Percentiles rank a stretch among this genome's conserved stretches.
Evolutionary conservation across 768 basidiomycete species (phyloP).

Genomic region (Roridomyces roridus): DNA sequence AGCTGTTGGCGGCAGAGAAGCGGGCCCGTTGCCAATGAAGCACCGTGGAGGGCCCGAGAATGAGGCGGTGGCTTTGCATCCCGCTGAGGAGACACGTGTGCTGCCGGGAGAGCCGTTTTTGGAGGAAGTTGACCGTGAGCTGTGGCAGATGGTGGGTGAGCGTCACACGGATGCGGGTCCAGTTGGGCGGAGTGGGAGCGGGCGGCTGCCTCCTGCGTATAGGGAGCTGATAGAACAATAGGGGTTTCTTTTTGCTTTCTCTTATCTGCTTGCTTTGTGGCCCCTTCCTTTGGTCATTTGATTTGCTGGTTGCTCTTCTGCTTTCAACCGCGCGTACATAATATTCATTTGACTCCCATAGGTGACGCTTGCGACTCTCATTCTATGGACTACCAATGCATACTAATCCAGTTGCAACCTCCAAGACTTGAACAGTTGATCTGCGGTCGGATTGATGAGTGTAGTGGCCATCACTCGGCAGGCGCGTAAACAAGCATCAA

Average conservation of each 20-base stretch:
- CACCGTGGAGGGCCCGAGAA: background rate
- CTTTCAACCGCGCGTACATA: too few species aligned
- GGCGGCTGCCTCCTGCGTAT: conserved; percentile 31
- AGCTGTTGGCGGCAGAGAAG: conserved; percentile 14
- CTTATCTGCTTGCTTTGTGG: too few species aligned
- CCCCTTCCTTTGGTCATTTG: too few species aligned
- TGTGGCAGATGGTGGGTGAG: conserved; percentile 6
- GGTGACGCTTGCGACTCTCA: too few species aligned
- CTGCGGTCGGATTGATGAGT: too few species aligned
- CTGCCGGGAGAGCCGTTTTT: conserved; percentile 24
- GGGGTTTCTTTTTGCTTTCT: background rate
- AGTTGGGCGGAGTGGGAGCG: conserved; percentile 22
- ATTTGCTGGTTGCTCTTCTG: too few species aligned
- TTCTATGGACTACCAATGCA: too few species aligned
- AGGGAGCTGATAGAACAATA: conserved; percentile 22
- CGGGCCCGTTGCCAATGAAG: conserved; percentile 22
- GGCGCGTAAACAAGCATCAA: too few species aligned
- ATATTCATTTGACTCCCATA: too few species aligned
- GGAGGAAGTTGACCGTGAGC: conserved; percentile 1
- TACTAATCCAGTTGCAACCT: too few species aligned
- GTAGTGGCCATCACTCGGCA: too few species aligned
- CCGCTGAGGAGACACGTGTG: background rate
- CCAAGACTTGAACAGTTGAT: too few species aligned
- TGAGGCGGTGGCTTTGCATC: background rate
- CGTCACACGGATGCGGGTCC: conserved; percentile 28